phyloP scores from a whole-genome alignment of 352 stramenopile genomes.

The Phytopythium cucurbitacearum region DNA sequence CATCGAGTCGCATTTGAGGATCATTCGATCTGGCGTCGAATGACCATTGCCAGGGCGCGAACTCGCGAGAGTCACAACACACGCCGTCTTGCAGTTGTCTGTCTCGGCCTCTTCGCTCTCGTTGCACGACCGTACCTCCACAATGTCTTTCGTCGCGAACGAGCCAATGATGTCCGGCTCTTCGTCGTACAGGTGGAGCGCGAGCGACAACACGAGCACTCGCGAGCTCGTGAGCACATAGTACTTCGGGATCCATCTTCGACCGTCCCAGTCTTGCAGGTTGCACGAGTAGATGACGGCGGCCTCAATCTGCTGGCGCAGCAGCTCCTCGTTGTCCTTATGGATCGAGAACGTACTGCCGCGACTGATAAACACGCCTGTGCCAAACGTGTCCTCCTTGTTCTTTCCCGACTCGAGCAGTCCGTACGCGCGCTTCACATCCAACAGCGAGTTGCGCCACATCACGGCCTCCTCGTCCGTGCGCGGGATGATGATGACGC shows the following conservation, averaged over 20 bases:
- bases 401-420: conserved; percentile 72
- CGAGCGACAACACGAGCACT: conserved; percentile 75
- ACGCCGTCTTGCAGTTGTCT: conserved; percentile 45
- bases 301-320: conserved; percentile 79
- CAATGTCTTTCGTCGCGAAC: conserved; percentile 76
- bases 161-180: conserved; percentile 82
- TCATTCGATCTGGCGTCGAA: conserved; percentile 42
- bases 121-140: conserved; percentile 74
- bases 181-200: conserved; percentile 84
- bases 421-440: conserved; percentile 81
- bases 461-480: conserved; percentile 84
- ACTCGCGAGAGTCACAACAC: conserved; percentile 47
- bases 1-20: conserved; percentile 79
- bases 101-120: conserved; percentile 68
- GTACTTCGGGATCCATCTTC: conserved; percentile 88
- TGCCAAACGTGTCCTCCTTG: conserved; percentile 69
- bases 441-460: conserved; percentile 74
- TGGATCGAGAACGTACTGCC: conserved; percentile 83
- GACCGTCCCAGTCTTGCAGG: conserved; percentile 80
- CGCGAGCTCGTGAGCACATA: conserved; percentile 82
- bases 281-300: conserved; percentile 82
- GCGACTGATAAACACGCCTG: conserved; percentile 78
- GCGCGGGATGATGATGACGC: conserved; percentile 77
- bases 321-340: conserved; percentile 80
- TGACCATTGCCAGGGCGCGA: conserved; percentile 9